phyloP scores from a whole-genome alignment of 2,329 filamentous ascomycete species.

The Onygena corvina region DNA sequence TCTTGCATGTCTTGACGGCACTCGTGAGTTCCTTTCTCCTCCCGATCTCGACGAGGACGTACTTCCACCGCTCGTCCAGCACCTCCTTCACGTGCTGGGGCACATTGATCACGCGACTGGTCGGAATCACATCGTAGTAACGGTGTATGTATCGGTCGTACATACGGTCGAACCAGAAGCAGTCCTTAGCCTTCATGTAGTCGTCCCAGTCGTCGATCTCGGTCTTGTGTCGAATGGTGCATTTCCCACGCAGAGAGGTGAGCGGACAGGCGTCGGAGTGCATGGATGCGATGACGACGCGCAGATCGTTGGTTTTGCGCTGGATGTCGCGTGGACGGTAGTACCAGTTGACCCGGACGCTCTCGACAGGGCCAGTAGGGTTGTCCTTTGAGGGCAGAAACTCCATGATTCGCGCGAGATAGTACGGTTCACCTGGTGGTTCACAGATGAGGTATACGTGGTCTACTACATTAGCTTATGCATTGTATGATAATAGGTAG shows the following conservation, averaged over 20 bases:
- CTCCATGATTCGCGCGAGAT: slow-evolving; percentile 95
- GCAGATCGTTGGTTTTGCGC: slow-evolving; percentile 79
- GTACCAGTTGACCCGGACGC: slow-evolving; percentile 93
- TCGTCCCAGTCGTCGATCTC: slow-evolving; percentile 73
- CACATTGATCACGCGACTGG: slow-evolving; percentile 85
- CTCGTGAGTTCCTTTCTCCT: slow-evolving; percentile 91
- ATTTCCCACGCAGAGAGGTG: slow-evolving; percentile 85
- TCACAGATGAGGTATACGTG: slow-evolving; percentile 96
- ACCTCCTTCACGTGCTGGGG: slow-evolving; percentile 91
- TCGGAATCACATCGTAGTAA: slow-evolving; percentile 93
- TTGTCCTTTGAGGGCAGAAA: slow-evolving; percentile 77
- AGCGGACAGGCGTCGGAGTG: slow-evolving; percentile 93
- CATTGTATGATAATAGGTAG: slow-evolving; percentile 9
- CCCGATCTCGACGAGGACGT: slow-evolving; percentile 84
- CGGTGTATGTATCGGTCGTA: slow-evolving; percentile 98
- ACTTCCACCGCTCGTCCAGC: slow-evolving; percentile 91
- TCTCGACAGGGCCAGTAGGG: slow-evolving; percentile 60
- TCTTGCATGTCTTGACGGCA: slow-evolving; percentile 90
- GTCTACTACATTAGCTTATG: slow-evolving; percentile 37
- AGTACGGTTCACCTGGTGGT: slow-evolving; percentile 94
- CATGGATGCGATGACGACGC: slow-evolving; percentile 91
- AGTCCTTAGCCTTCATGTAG: slow-evolving; percentile 73
- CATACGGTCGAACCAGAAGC: slow-evolving; percentile 94
- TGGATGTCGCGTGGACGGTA: slow-evolving; percentile 94
- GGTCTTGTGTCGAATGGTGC: slow-evolving; percentile 73